These are phyloP conservation scores for Rhipidocladum racemiflorum DNA, from an alignment of 176 grass and related monocot genomes.

Conservation along the genomic window DNA sequence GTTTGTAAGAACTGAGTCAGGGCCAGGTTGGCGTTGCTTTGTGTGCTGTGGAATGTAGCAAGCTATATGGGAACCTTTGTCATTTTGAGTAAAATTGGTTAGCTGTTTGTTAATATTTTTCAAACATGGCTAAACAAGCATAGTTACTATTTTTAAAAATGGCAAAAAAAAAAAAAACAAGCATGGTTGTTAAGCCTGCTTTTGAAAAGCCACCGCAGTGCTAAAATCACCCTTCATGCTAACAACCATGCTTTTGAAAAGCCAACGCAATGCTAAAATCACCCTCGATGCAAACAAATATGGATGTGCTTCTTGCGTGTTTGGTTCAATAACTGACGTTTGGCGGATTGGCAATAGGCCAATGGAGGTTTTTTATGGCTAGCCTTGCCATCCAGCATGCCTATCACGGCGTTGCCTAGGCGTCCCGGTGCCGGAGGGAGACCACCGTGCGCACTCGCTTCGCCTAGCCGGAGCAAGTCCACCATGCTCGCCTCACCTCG, in stretches of 20 bases:
- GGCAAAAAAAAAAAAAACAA: too few relatives aligned
- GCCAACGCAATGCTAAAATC: background rate
- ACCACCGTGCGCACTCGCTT: too few relatives aligned
- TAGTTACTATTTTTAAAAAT: too few relatives aligned
- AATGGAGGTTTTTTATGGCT: constrained; percentile 2
- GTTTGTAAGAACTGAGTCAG: background rate
- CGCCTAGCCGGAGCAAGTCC: too few relatives aligned
- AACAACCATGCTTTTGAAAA: background rate
- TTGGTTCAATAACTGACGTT: background rate
- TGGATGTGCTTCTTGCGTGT: background rate
- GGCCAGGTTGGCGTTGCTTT: background rate
- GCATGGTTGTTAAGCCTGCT: too few relatives aligned
- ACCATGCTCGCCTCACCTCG: too few relatives aligned
- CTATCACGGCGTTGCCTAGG: too few relatives aligned
- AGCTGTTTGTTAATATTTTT: background rate
- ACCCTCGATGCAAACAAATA: background rate
- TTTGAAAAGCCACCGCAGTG: too few relatives aligned
- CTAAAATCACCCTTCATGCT: too few relatives aligned
- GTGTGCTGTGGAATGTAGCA: background rate
- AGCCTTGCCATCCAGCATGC: background rate
- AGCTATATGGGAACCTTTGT: background rate
- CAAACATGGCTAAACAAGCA: background rate
- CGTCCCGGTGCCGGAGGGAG: too few relatives aligned
- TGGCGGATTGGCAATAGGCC: background rate
- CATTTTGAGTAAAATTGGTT: constrained; percentile 16